Base-by-base conservation (phyloP, 2,329 filamentous ascomycete genomes). In the Ascosphaera aggregata region DNA sequence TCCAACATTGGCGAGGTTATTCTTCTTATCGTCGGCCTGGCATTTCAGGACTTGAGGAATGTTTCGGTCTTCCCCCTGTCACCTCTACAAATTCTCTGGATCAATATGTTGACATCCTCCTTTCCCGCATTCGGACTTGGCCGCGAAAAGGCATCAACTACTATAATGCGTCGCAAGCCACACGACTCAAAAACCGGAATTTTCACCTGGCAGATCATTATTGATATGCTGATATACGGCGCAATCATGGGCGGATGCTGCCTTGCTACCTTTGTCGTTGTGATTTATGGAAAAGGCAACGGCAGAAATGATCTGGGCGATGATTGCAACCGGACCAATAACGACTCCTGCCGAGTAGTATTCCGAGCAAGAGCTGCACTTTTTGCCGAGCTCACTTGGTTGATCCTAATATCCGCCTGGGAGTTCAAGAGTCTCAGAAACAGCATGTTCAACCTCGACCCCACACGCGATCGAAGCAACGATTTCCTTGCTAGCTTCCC, bases 91-190 rank as follows among this genome's bases (percentile, higher is more conserved):
- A 70, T 73, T 44, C 60, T 73, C 18, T 73, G 69, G 69, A 67
- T 73, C 47, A 73, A 72, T 48, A 73, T 73, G 69, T 59, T 72
- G 40, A 73, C 70, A 0, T 69, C 63, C 35, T 62, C 60, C 35
- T 60, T 71, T 44, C 68, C 69, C 2, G 69, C 70, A 36, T 70
- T 73, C 56, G 69, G 69, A 40, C 60, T 73, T 1, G 69, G 69
- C 2, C 63, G 67, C 44, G 69, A 73, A 48, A 58, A 63, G 31
- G 66, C 68, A 2, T 58, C 62, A 1, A 58, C 64, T 0, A 65
- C 70, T 45, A 62, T 73, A 40, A 64, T 72, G 53, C 49, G 55
- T 36, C 60, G 68, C 0, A 66, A 67, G 15, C 69, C 69, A 1
- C 66, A 71, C 40, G 58, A 59, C 44, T 60, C 63, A 42, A 60